A percentile compares a stretch with the other conserved stretches of the same genome.
phyloP scores from a whole-genome alignment of 257 asterid species.

The Phtheirospermum japonicum region DNA sequence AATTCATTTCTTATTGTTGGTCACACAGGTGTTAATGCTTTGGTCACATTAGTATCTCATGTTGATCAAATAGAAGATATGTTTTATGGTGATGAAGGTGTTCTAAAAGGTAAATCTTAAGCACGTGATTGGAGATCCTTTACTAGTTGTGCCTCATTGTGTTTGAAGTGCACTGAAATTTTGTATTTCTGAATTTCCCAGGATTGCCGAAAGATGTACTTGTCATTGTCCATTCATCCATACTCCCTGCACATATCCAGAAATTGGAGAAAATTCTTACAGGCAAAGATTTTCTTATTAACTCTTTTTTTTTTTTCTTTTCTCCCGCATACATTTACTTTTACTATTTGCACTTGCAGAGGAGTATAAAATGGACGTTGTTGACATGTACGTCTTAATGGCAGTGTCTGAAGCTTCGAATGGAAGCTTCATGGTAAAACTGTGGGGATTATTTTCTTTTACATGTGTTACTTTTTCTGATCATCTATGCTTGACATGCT shows the following conservation, averaged over 20 bases:
- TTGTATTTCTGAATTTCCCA: conserved; percentile 33
- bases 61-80: conserved; percentile 62
- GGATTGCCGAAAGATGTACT: conserved; percentile 64
- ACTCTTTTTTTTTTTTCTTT: conserved; percentile 12
- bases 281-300: conserved; percentile 45
- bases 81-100: conserved; percentile 51
- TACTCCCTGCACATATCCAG: conserved; percentile 53
- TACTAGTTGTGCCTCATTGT: conserved; percentile 22
- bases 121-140: conserved; percentile 27
- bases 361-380: conserved; percentile 40
- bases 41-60: conserved; percentile 73
- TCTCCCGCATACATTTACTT: conserved; percentile 23
- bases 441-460: conserved; percentile 9
- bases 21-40: conserved; percentile 68
- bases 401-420: conserved; percentile 53
- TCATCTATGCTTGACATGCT: conserved; percentile 28
- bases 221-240: conserved; percentile 71
- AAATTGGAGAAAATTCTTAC: conserved; percentile 63
- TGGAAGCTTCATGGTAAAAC: conserved; percentile 67
- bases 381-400: conserved; percentile 62
- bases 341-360: conserved; percentile 46
- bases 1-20: conserved; percentile 18
- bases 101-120: conserved; percentile 56
- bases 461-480: conserved; percentile 8
- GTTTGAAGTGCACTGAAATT: conserved; percentile 27